Conservation (phyloP, 2,329 filamentous ascomycete genomes). For the Aureobasidium sp. region DNA sequence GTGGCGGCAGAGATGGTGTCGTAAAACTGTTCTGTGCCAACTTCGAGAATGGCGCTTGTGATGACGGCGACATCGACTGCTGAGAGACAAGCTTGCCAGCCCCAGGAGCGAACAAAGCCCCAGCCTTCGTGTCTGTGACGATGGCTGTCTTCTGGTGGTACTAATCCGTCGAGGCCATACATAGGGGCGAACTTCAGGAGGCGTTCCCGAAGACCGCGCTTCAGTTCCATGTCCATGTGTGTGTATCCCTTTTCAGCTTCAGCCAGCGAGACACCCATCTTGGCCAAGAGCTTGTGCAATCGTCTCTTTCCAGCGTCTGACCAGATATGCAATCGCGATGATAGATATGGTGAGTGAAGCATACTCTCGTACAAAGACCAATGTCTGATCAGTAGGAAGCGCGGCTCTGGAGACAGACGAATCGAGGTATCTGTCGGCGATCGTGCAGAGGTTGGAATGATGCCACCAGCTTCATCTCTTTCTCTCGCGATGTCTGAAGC, state of each 20-base stretch:
- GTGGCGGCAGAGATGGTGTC: slow-evolving; percentile 11
- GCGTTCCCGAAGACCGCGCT: slow-evolving; percentile 75
- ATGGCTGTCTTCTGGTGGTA: slow-evolving; percentile 64
- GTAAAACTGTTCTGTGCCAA: slow-evolving; percentile 45
- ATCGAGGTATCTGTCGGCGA: slow-evolving; percentile 90
- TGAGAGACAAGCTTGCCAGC: slow-evolving; percentile 89
- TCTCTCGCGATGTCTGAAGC: slow-evolving; percentile 49
- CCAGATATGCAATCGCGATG: slow-evolving; percentile 88
- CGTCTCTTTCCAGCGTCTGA: slow-evolving; percentile 80
- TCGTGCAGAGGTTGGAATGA: slow-evolving; percentile 79
- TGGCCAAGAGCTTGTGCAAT: slow-evolving; percentile 87
- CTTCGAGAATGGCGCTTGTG: slow-evolving; percentile 84
- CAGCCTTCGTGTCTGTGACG: slow-evolving; percentile 74
- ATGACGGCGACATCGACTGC: slow-evolving; percentile 93
- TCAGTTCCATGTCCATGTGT: slow-evolving; percentile 97
- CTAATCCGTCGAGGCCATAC: slow-evolving; percentile 89
- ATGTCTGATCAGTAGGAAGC: slow-evolving; percentile 84
- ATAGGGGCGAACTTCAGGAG: slow-evolving; percentile 85
- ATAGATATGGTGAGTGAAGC: slow-evolving; percentile 93
- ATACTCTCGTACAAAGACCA: slow-evolving; percentile 99
- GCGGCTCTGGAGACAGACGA: slow-evolving; percentile 83
- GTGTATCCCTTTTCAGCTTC: slow-evolving; percentile 95
- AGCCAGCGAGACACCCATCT: slow-evolving; percentile 91
- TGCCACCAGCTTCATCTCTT: slow-evolving; percentile 60
- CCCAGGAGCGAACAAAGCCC: slow-evolving; percentile 97